Evolutionary conservation across 1,139 yeast genomes (phyloP), one percentile per base, ranked within the genome.

Genomic region (Spathaspora jeffriesii): DNA sequence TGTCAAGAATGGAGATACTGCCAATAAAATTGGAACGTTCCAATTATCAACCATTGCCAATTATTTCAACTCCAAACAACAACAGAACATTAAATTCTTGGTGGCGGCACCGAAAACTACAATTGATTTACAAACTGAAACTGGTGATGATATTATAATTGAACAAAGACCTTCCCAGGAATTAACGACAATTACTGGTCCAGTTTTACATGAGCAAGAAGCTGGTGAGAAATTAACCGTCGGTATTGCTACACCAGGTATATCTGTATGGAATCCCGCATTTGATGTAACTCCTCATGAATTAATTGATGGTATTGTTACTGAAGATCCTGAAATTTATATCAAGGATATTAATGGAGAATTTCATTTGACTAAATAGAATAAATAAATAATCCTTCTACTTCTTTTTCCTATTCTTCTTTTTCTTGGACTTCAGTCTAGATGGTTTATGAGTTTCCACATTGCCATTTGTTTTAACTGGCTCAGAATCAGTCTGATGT

Each of bases 101-200:
- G 97, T 93, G 5, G 98, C 97, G 34, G 98, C 98, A 2, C 98
- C 98, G 44, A 86, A 82, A 46, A 91, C 97, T 1, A 89, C 98
- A 0, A 84, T 93, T 51, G 98, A 93, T 62, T 68, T 77, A 49
- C 68, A 73, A 11, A 88, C 93, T 0, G 61, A 67, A 17, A 64
- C 79, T 2, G 98, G 98, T 11, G 85, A 78, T 30, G 82, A 78
- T 13, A 92, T 93, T 50, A 78, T 81, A 25, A 92, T 93, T 46
- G 99, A 93, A 66, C 90, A 91, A 64, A 82, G 99, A 58, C 93
- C 96, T 9, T 72, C 85, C 2, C 68, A 78, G 45, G 99, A 93
- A 63, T 76, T 93, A 53, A 86, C 92, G 28, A 79, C 84, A 28
- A 79, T 92, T 41, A 80, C 80, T 53, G 98, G 98, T 17, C 90